Conservation (phyloP, 2,329 filamentous ascomycete species). For the Pseudophaeomoniella oleicola region DNA sequence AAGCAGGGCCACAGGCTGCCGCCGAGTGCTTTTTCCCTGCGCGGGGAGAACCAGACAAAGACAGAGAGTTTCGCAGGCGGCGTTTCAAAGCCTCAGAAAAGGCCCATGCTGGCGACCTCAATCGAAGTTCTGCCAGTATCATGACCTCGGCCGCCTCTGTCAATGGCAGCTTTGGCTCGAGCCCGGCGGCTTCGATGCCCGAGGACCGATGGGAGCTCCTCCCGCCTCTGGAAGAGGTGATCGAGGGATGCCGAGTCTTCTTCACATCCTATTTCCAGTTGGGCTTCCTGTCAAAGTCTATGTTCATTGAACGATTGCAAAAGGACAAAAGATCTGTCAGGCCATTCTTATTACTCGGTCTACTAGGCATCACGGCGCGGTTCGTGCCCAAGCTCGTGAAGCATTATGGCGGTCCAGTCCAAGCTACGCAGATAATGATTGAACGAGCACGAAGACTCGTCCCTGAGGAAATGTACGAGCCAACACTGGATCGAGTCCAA, state of each 20-base stretch:
- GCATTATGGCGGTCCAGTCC: slow-evolving; percentile 2
- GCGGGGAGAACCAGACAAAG: slow-evolving; percentile 38
- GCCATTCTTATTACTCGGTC: slow-evolving; percentile 3
- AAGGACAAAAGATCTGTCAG: slow-evolving; percentile 2
- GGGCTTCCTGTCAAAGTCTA: slow-evolving; percentile 17
- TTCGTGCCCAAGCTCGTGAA: slow-evolving; percentile 3
- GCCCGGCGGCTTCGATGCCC: background rate
- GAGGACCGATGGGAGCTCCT: slow-evolving; percentile 1
- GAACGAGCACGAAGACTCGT: slow-evolving; percentile 1
- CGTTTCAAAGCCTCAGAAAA: slow-evolving; percentile 15
- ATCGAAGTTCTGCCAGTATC: background rate
- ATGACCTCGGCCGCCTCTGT: background rate
- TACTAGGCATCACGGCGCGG: slow-evolving; percentile 4
- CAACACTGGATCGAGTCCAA: slow-evolving; percentile 4
- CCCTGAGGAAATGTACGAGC: slow-evolving; percentile 3
- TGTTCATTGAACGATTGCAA: slow-evolving; percentile 8
- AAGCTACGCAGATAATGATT: slow-evolving; percentile 3
- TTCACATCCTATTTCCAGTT: slow-evolving; percentile 5
- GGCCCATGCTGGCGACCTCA: background rate
- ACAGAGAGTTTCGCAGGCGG: slow-evolving; percentile 43
- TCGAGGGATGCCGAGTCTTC: slow-evolving; percentile 4
- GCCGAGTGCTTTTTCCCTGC: slow-evolving; percentile 34
- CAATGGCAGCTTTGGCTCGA: background rate
- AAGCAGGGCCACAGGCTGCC: slow-evolving; percentile 27
- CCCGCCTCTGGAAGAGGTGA: slow-evolving; percentile 4